Evolutionary conservation across 768 basidiomycete species (phyloP), one percentile per base, ranked within the genome.

Genomic region (Cyclocybe aegerita): DNA sequence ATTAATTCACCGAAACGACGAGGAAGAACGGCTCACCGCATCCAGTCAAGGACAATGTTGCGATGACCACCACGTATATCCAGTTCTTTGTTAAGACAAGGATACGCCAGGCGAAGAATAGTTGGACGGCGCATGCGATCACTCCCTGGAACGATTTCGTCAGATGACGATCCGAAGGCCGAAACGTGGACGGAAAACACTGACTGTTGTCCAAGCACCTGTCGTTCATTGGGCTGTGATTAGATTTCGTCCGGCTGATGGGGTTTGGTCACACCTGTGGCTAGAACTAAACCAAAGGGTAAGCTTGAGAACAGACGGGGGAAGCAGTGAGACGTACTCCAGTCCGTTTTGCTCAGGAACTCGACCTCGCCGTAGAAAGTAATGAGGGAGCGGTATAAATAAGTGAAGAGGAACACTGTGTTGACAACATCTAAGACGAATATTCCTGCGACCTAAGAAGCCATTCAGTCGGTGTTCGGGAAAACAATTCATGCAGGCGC

Each of bases 171-270:
- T 40, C 4, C 5, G 38, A 6, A 14, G 11, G 11, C 10, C 30
- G 2, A 39, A 37, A 17, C 34, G n/a, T 48, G 30, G 14, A 10
- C 4, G 6, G 5, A 7, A 11, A 12, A 1, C 4, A 53, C 66
- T 49, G 15, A 76, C 76, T 16, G 76, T 78, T 57, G 71, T 55
- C 0, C 68, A 59, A 4, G 78, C 76, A 55, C 73, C 78, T 77
- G 51, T 4, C 1, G 12, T 6, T 15, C 10, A 31, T 43, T 4
- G 49, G 29, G n/a, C n/a, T n/a, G 9, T 29, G 11, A 32, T 15
- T 12, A 36, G 5, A 0, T 23, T 23, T 23, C 23, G 23, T 23
- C 23, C 3, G 23, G 1, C 23, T 5, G 23, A 23, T 23, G 23
- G 23, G 23, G 23, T 23, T 23, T 23, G 23, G 44, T 4, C 63